phyloP scores from a whole-genome alignment of 202 grass and related monocot genomes.

The Carex sylvatica region DNA sequence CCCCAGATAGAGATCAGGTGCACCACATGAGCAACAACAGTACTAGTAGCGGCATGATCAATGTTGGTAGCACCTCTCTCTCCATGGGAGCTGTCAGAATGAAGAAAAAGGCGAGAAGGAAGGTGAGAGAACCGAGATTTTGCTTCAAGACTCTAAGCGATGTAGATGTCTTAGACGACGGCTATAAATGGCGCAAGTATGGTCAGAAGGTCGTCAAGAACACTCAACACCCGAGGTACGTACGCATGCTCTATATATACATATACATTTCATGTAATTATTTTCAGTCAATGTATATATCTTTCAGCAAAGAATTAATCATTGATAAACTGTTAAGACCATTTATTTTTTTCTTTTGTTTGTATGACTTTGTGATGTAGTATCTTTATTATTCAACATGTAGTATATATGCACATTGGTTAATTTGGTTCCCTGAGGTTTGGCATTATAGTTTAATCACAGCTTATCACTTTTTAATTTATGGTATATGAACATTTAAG shows the following conservation, averaged over 20 bases:
- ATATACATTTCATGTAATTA: background rate
- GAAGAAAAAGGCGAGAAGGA: slow-evolving; percentile 86
- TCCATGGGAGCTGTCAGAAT: slow-evolving; percentile 43
- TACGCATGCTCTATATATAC: background rate
- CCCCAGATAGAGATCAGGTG: background rate
- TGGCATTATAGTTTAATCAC: background rate
- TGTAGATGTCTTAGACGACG: slow-evolving; percentile 87
- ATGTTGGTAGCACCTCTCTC: slow-evolving; percentile 4
- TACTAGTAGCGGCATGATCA: background rate
- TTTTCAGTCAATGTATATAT: background rate
- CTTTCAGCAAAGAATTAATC: background rate
- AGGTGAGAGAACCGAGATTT: slow-evolving; percentile 86
- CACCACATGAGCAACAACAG: slow-evolving; percentile 5
- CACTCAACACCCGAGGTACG: slow-evolving; percentile 86
- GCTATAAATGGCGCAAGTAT: slow-evolving; percentile 96
- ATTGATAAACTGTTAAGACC: background rate
- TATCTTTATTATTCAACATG: background rate
- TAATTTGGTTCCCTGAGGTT: background rate
- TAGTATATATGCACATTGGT: background rate
- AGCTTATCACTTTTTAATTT: background rate
- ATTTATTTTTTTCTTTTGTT: background rate
- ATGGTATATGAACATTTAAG: background rate
- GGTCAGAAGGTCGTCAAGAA: slow-evolving; percentile 98
- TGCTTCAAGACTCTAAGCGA: slow-evolving; percentile 99
- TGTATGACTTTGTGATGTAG: too few relatives aligned